These are phyloP conservation scores for Daldinia childiae DNA, from an alignment of 495 filamentous ascomycete genomes.

Conservation along the genomic window DNA sequence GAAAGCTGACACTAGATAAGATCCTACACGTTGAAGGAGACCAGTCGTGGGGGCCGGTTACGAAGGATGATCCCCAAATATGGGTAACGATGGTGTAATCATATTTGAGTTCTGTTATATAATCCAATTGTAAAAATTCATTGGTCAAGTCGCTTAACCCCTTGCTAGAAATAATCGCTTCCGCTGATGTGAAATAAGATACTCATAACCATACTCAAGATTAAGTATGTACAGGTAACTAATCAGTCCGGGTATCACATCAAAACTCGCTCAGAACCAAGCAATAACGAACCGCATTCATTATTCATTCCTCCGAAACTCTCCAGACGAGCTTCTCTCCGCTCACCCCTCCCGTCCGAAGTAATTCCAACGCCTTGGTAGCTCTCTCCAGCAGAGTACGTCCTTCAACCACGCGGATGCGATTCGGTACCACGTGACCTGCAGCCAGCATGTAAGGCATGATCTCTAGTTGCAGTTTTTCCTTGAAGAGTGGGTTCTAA, in stretches of 20 bases:
- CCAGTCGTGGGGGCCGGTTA: conserved; percentile 25
- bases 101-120: background rate
- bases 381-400: conserved; percentile 60
- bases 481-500: conserved; percentile 60
- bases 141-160: background rate
- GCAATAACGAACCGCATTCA: background rate
- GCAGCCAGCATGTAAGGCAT: conserved; percentile 58
- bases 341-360: conserved; percentile 55
- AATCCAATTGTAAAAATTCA: background rate
- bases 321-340: conserved; percentile 63
- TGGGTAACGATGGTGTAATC: conserved; percentile 24
- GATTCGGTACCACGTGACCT: conserved; percentile 58
- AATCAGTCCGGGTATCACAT: background rate
- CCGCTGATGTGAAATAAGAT: too few species aligned
- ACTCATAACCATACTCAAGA: background rate
- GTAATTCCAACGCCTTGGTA: conserved; percentile 53
- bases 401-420: conserved; percentile 57
- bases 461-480: conserved; percentile 59
- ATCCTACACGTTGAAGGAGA: conserved; percentile 30
- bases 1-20: conserved; percentile 35
- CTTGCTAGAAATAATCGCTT: background rate
- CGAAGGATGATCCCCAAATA: conserved; percentile 30
- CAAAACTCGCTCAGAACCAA: background rate
- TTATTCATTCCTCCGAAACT: conserved; percentile 47
- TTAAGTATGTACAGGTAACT: background rate